These are phyloP conservation scores for Chlamydomonas eustigma DNA, from an alignment of 139 green algal genomes.

Conservation along the genomic window DNA sequence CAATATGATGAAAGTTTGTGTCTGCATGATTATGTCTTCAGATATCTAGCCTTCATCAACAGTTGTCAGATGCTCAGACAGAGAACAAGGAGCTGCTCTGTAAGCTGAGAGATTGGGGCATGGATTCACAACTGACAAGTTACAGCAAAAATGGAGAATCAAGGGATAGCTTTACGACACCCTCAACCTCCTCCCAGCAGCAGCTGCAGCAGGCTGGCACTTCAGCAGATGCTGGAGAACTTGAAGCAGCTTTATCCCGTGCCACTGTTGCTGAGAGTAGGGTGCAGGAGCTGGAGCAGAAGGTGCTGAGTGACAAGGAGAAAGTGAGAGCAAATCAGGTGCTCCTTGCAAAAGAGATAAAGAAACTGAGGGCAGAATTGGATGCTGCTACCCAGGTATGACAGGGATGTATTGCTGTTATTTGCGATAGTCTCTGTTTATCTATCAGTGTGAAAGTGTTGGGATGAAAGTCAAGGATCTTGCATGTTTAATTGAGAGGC, in stretches of 20 bases:
- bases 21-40: too few species aligned
- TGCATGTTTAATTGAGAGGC: too few species aligned
- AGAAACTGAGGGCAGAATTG: slow-evolving; percentile 12
- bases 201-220: background rate
- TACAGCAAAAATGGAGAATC: too few species aligned
- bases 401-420: too few species aligned
- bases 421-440: too few species aligned
- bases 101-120: background rate
- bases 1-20: too few species aligned
- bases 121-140: background rate
- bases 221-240: slow-evolving; percentile 9
- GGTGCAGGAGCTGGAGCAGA: background rate
- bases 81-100: slow-evolving; percentile 17
- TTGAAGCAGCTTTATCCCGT: background rate
- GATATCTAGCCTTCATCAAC: background rate
- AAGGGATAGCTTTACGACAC: too few species aligned
- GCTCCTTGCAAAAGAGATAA: slow-evolving; percentile 13
- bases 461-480: too few species aligned
- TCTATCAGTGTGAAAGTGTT: too few species aligned
- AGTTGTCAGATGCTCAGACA: slow-evolving; percentile 1
- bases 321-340: slow-evolving; percentile 11
- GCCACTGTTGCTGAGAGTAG: background rate
- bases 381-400: background rate
- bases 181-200: background rate
- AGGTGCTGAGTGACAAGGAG: background rate